Percentiles rank a stretch among this genome's conserved stretches.
These are phyloP conservation scores for Cicer chorassanicum DNA, from an alignment of 306 rosid species.

Conservation along the genomic window DNA sequence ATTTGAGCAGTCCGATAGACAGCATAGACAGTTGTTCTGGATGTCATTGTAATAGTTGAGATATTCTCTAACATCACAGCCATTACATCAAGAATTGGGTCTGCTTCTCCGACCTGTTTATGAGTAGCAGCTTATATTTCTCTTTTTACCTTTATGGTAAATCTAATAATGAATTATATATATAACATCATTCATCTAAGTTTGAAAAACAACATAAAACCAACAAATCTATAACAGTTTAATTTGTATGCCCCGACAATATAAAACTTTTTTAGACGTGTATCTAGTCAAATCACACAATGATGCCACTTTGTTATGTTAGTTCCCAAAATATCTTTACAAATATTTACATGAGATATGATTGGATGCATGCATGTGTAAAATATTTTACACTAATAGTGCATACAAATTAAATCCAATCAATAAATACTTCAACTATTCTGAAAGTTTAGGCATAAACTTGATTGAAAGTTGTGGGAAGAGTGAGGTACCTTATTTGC, in stretches of 20 bases:
- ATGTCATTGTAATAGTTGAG: slow-evolving; percentile 62
- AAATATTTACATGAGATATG: too few species aligned
- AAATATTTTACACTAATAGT: too few species aligned
- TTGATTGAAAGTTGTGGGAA: slow-evolving; percentile 29
- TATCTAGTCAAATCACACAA: too few species aligned
- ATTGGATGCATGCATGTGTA: too few species aligned
- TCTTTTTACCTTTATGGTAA: slow-evolving; percentile 6
- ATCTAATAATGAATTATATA: slow-evolving; percentile 21
- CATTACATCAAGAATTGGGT: slow-evolving; percentile 85
- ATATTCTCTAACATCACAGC: slow-evolving; percentile 86
- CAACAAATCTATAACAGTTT: neutral
- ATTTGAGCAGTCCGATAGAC: slow-evolving; percentile 81
- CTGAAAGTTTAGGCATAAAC: slow-evolving; percentile 23
- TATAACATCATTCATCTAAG: slow-evolving; percentile 3
- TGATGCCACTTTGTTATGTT: too few species aligned
- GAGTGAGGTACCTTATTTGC: slow-evolving; percentile 68
- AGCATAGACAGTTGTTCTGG: slow-evolving; percentile 77
- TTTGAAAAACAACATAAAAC: slow-evolving; percentile 31
- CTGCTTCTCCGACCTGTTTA: slow-evolving; percentile 88
- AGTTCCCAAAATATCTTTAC: too few species aligned
- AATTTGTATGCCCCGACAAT: too few species aligned
- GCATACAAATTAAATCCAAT: too few species aligned
- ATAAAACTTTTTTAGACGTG: too few species aligned
- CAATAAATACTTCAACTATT: slow-evolving; percentile 33
- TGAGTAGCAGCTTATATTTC: slow-evolving; percentile 44